Evolutionary conservation across 345 rosid genomes (phyloP), one percentile per base, ranked within the genome.

Genomic region (Citrus unshiu): DNA sequence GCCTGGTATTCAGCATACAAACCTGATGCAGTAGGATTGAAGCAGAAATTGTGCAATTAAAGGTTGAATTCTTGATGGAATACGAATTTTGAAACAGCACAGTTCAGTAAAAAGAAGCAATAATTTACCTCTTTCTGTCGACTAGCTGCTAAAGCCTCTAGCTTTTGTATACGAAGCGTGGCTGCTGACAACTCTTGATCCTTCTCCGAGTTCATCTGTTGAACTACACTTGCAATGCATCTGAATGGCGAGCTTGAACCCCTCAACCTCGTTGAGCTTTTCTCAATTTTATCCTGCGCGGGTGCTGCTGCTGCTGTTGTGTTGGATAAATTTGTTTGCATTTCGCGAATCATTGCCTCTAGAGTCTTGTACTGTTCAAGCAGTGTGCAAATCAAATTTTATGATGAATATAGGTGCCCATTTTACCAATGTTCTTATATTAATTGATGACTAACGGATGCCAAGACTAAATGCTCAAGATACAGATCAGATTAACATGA

Each of bases 211-310:
- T 87, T 95, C 91, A 91, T 91, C 85, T 92, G 97, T 83, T 92
- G 98, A 79, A 95, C 93, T 83, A 95, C 77, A 82, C 89, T 89
- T 75, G 95, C 82, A 81, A 95, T 92, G 87, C 98, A 95, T 85
- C 98, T 89, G 84, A 95, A 93, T 35, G 98, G 98, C 43, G 98
- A 95, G 81, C 93, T 91, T 76, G 98, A 93, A 81, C 98, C 98
- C 84, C 98, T 90, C 70, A 86, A 81, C 82, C 92, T 89, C 29
- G 69, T 61, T 32, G 89, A 82, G 83, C 81, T 76, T 85, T 87
- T 92, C 79, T 91, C 95, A 74, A 79, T 80, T 87, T 77, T 92
- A 34, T 93, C 91, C 7, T 71, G 43, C 65, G 78, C 69, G 63
- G 82, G 77, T 61, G 82, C 83, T 6, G 79, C 81, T 39, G 91